These are phyloP conservation scores for Chytridiales sp. DNA, from an alignment of 371 early-diverging fungal species.

Conservation along the genomic window DNA sequence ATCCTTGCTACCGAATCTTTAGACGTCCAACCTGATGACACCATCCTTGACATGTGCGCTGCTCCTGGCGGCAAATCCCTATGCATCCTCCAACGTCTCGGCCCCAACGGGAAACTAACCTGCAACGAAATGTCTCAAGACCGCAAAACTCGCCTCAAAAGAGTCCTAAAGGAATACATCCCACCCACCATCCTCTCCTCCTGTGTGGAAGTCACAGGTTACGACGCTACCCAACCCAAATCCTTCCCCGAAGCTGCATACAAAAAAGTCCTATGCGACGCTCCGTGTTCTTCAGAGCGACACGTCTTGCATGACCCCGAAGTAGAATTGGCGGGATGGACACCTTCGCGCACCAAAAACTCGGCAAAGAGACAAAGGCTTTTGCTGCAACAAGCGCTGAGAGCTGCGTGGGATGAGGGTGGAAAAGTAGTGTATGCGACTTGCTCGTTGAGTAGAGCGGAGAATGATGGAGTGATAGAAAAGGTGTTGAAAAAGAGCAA, in stretches of 20 bases:
- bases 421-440: conserved; percentile 72
- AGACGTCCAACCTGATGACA: conserved; percentile 34
- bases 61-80: conserved; percentile 70
- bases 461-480: conserved; percentile 71
- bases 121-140: conserved; percentile 57
- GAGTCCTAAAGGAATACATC: conserved; percentile 60
- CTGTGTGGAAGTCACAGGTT: conserved; percentile 53
- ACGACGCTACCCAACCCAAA: conserved; percentile 56
- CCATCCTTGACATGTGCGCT: conserved; percentile 56
- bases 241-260: conserved; percentile 33
- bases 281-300: conserved; percentile 78
- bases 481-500: conserved; percentile 35
- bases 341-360: conserved; percentile 51
- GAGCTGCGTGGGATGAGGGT: conserved; percentile 54
- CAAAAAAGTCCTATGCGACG: conserved; percentile 65
- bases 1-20: conserved; percentile 49
- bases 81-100: conserved; percentile 54
- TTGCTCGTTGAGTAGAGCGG: conserved; percentile 65
- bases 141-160: conserved; percentile 54
- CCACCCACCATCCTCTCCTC: conserved; percentile 44
- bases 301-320: conserved; percentile 58
- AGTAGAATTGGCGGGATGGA: conserved; percentile 57
- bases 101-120: conserved; percentile 48
- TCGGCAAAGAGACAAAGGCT: conserved; percentile 57
- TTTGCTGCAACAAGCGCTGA: conserved; percentile 60